Conservation (phyloP, 2,329 filamentous ascomycete genomes). For the Microthyrium microscopicum region DNA sequence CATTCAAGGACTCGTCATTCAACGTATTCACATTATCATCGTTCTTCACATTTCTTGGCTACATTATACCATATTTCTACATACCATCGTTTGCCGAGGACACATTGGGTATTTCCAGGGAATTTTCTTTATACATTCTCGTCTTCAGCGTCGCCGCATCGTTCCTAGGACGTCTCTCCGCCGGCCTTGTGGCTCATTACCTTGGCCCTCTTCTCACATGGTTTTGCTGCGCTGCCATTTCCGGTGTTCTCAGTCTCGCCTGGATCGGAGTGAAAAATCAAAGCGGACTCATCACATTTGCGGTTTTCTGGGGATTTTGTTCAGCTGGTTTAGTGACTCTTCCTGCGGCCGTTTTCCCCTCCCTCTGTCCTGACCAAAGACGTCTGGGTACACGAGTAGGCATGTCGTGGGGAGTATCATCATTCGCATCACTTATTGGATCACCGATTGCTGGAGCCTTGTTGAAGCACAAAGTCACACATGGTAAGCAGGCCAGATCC, state of each 20-base stretch:
- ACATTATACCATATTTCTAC: constrained; percentile 22
- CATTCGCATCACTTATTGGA: constrained; percentile 19
- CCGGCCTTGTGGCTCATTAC: constrained; percentile 17
- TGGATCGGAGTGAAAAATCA: constrained; percentile 19
- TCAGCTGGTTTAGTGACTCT: constrained; percentile 21
- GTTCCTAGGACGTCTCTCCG: constrained; percentile 18
- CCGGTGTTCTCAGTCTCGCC: constrained; percentile 15
- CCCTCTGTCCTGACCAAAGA: constrained; percentile 20
- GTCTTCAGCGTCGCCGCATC: constrained; percentile 18
- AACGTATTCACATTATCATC: constrained; percentile 10
- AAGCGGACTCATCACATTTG: constrained; percentile 17
- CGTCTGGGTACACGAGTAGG: constrained; percentile 19
- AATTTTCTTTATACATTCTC: constrained; percentile 18
- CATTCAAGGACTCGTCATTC: constrained; percentile 14
- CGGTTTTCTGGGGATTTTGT: constrained; percentile 21
- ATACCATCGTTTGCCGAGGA: constrained; percentile 8
- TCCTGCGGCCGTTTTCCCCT: constrained; percentile 20
- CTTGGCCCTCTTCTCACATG: constrained; percentile 19
- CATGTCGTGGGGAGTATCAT: constrained; percentile 21
- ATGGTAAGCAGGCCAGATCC: constrained; percentile 5
- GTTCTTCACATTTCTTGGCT: constrained; percentile 20
- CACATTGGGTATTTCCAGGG: not conserved
- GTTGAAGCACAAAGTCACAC: constrained; percentile 13
- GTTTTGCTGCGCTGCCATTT: constrained; percentile 16
- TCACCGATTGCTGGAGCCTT: constrained; percentile 20